Evolutionary conservation across 2,329 filamentous ascomycete genomes (phyloP), one percentile per base, ranked within the genome.

Genomic region (Phialophora tarda): DNA sequence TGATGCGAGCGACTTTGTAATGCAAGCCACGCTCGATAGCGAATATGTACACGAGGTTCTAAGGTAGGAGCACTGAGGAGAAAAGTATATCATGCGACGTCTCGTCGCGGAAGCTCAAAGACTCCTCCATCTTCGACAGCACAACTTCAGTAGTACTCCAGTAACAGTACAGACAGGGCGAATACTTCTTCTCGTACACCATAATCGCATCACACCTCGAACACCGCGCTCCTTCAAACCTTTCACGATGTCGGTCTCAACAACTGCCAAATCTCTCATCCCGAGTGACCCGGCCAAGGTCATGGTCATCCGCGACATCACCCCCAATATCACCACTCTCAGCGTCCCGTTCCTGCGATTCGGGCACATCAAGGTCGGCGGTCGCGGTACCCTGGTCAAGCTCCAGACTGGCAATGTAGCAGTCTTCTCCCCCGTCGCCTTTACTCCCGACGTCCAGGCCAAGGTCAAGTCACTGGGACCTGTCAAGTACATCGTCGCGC

Each of bases 301-400:
- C 70, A 96, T 97, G 90, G 92, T 97, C 68, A 94, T 96, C 74
- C 91, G 94, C 70, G 86, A 93, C 73, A 81, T 98, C 73, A 91
- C 91, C 1, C 90, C 68, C 4, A 71, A 72, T 23, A 74, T 76
- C 69, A 88, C 87, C 50, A 96, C 90, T 12, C 84, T 93, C 73
- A 93, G 91, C 10, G 85, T 93, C 1, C 95, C 95, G 7, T 99
- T 99, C 79, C 79, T 86, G 59, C 91, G 95, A 55, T 91, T 91
- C 74, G 93, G 93, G 59, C 83, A 82, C 58, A 80, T 97, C 74
- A 92, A 92, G 75, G 84, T 99, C 74, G 95, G 95, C 63, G 94
- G 93, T 54, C 86, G 95, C 74, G 93, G 88, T 69, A 98, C 95
- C 4, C 83, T 97, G 66, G 89, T 96, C 66, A 90, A 89, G 72